phyloP scores from a whole-genome alignment of 2,329 filamentous ascomycete genomes.

The Tolypocladium pustulatum region DNA sequence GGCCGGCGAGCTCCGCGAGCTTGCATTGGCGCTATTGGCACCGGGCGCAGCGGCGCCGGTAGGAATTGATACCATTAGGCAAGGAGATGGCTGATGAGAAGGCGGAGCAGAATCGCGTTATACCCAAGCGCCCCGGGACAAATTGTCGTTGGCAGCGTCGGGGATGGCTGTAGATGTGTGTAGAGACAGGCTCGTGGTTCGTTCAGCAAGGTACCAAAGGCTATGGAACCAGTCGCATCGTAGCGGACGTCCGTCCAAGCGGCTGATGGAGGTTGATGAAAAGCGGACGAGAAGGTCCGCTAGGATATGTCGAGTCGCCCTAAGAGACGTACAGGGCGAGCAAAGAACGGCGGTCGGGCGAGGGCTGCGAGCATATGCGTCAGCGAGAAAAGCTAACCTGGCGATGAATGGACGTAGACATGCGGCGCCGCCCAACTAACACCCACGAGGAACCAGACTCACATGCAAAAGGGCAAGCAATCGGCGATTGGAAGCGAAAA shows the following conservation, averaged over 20 bases:
- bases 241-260: slow-evolving; percentile 6
- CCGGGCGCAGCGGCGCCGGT: slow-evolving; percentile 24
- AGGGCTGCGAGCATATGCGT: background rate
- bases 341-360: background rate
- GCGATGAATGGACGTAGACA: background rate
- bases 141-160: background rate
- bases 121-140: background rate
- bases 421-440: slow-evolving; percentile 4
- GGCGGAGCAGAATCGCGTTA: slow-evolving; percentile 3
- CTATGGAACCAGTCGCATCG: slow-evolving; percentile 10
- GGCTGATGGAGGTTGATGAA: background rate
- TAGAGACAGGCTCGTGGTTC: background rate
- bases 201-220: slow-evolving; percentile 5
- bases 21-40: slow-evolving; percentile 34
- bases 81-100: slow-evolving; percentile 3
- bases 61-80: slow-evolving; percentile 29
- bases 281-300: background rate
- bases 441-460: slow-evolving; percentile 2
- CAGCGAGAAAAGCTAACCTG: slow-evolving; percentile 1
- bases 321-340: background rate
- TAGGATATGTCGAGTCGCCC: background rate
- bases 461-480: slow-evolving; percentile 1
- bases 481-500: slow-evolving; percentile 1
- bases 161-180: background rate
- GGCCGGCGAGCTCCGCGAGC: slow-evolving; percentile 42